These are phyloP conservation scores for Yarrowia deformans DNA, from an alignment of 805 yeast genomes.

Conservation along the genomic window DNA sequence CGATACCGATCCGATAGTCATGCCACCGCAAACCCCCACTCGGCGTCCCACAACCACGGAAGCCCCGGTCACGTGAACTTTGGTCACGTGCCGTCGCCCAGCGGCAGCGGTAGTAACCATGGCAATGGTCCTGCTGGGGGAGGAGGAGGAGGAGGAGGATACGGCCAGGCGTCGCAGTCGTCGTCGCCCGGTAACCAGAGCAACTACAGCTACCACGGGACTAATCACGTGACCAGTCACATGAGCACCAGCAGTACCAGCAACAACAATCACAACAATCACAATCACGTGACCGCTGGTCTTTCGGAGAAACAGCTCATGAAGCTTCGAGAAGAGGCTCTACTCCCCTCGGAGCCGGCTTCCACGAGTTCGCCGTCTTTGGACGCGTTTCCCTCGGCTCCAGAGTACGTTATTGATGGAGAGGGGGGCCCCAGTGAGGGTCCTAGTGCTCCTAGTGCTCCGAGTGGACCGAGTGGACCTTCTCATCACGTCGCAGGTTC, in stretches of 20 bases:
- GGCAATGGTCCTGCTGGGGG: not conserved
- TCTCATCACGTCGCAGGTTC: no score
- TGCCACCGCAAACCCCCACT: not conserved
- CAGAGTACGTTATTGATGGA: conserved; percentile 13
- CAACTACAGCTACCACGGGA: conserved; percentile 10
- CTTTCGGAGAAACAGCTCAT: conserved; percentile 63
- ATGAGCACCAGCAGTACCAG: no score
- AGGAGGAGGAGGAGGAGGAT: not conserved
- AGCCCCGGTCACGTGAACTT: conserved; percentile 18
- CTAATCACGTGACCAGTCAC: no score
- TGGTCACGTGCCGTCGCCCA: conserved; percentile 22
- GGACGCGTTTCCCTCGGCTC: conserved; percentile 28
- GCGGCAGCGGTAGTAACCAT: not conserved
- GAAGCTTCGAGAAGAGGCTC: conserved; percentile 61
- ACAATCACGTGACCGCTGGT: conserved; percentile 2
- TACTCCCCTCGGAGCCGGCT: conserved; percentile 67
- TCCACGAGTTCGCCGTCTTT: conserved; percentile 3
- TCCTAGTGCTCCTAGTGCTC: not conserved
- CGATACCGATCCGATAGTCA: conserved; percentile 43
- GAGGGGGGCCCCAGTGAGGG: not conserved
- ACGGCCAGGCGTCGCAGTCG: not conserved
- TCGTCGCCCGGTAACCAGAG: conserved; percentile 11
- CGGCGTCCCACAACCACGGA: not conserved
- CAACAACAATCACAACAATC: no score
- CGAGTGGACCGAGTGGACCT: no score